Base-by-base conservation (phyloP, 805 yeast species). In the Candida nemodendra region DNA sequence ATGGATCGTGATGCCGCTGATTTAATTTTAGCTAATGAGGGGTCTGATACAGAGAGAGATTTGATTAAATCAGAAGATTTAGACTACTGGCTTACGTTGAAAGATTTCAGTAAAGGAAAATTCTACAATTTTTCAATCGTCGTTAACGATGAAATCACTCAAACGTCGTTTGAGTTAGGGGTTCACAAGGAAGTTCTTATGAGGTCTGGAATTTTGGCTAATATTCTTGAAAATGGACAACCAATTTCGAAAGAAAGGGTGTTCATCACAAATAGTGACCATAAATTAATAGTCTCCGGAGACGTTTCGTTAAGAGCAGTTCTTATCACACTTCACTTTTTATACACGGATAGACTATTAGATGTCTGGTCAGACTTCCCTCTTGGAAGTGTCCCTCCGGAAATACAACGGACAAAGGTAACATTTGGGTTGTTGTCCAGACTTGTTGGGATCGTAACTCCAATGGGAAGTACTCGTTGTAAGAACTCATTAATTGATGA, bases 281-380 rank as follows among this genome's bases (percentile, higher is more conserved):
- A 16, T 14, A 30, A 34, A 11, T 11, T 52, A 19, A n/a, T 18
- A 3, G 40, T 57, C 6, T 13, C 40, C n/a, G 64, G 64, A 14
- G 42, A 51, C 18, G 38, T 58, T 3, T 51, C 49, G 8, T 18
- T 55, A 1, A 39, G 54, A 18, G 40, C 61, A 7, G 54, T 71
- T 9, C 55, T 66, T 22, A 59, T 81, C 2, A 50, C 74, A 7
- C 44, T 76, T 5, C 75, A 76, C 50, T 68, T 66, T 38, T 38
- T 77, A 0, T 81, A 80, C 50, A 73, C 81, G 0, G 78, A 76
- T 36, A 50, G 52, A 12, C 53, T 62, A 4, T 28, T 72, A 4
- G 68, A 64, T 28, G 55, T 76, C 8, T 78, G 83, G 83, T 69
- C 64, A 12, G 51, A 54, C n/a, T 61, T 47, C 27, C 57, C 61